Percentiles rank a stretch among this genome's conserved stretches.
Conservation (phyloP, 2,329 filamentous ascomycete genomes). For the Beauveria varroae region DNA sequence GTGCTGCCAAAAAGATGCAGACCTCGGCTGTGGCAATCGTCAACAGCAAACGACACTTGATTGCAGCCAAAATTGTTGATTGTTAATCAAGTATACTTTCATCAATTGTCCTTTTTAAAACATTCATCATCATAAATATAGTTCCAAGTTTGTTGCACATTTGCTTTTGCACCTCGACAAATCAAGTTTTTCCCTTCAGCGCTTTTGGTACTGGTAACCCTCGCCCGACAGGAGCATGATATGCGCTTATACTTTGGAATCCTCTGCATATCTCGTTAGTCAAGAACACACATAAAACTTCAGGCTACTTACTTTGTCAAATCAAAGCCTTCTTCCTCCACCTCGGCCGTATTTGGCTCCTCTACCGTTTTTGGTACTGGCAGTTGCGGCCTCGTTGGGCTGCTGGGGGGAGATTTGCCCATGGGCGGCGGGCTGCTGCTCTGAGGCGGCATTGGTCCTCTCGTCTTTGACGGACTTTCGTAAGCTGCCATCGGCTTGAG, state of each 20-base stretch:
- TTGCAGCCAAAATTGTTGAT: no score
- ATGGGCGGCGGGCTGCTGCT: conserved; percentile 52
- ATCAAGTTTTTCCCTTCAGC: conserved; percentile 27
- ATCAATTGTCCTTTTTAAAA: no score
- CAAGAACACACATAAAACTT: not conserved
- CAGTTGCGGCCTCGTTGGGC: conserved; percentile 39
- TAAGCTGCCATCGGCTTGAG: conserved; percentile 42
- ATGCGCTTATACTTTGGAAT: conserved; percentile 58
- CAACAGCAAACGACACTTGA: no score
- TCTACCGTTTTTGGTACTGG: conserved; percentile 17
- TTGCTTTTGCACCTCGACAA: no score
- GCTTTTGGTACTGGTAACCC: conserved; percentile 37
- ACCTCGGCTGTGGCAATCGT: not conserved
- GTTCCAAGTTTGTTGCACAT: not conserved
- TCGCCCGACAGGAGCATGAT: conserved; percentile 47
- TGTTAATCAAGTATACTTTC: no score
- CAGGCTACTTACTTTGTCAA: conserved; percentile 46
- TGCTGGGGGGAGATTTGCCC: conserved; percentile 45
- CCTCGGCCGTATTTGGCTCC: conserved; percentile 20
- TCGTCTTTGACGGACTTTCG: conserved; percentile 52
- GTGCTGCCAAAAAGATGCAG: not conserved
- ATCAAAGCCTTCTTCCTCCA: conserved; percentile 46
- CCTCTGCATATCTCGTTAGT: conserved; percentile 35
- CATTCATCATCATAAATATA: not conserved
- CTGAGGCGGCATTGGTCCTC: conserved; percentile 33